Evolutionary conservation across 1,139 yeast genomes (phyloP).

Genomic region (Arxiozyma heterogenica): DNA sequence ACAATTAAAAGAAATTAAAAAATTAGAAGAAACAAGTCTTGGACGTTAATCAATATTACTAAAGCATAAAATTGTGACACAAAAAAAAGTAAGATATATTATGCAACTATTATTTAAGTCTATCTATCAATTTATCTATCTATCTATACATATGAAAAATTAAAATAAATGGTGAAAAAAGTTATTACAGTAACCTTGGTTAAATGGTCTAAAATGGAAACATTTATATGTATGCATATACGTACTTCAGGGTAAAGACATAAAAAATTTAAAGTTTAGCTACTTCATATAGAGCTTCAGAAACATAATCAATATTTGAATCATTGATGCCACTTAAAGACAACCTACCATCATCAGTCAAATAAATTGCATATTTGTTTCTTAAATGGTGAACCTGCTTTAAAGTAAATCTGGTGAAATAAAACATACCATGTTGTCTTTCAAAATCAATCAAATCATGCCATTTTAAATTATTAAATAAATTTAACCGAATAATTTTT

Average conservation of each 20-base stretch:
- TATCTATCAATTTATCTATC: neutral
- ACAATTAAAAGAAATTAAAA: neutral
- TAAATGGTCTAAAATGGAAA: neutral
- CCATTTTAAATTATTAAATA: slow-evolving; percentile 61
- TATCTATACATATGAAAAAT: too few relatives aligned
- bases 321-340: slow-evolving; percentile 85
- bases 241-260: neutral
- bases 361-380: slow-evolving; percentile 66
- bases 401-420: slow-evolving; percentile 71
- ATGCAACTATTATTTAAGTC: neutral
- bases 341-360: slow-evolving; percentile 84
- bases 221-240: neutral
- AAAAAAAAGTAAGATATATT: neutral
- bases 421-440: slow-evolving; percentile 90
- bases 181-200: neutral
- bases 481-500: slow-evolving; percentile 53
- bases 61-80: neutral
- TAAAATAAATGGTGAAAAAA: too few relatives aligned
- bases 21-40: neutral
- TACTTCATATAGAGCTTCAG: slow-evolving; percentile 19
- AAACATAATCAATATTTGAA: slow-evolving; percentile 57
- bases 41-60: neutral
- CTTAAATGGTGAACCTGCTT: slow-evolving; percentile 65
- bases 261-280: slow-evolving; percentile 1
- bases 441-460: slow-evolving; percentile 55